phyloP scores from a whole-genome alignment of 2,329 filamentous ascomycete species.

The Cadophora gregata region DNA sequence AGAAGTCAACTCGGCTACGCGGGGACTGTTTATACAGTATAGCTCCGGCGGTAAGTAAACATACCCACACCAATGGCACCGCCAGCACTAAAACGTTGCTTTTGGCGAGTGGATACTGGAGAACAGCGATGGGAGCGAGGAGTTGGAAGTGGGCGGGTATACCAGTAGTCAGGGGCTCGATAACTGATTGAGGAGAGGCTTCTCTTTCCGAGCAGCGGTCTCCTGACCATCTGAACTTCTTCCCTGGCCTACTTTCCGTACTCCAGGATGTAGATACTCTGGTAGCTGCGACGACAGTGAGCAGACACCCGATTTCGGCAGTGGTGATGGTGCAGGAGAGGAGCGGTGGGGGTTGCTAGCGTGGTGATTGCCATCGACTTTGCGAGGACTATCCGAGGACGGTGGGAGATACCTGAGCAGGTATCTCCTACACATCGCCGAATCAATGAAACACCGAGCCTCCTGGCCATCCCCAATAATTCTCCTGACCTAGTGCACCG shows the following conservation, averaged over 20 bases:
- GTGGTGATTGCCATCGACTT: not conserved
- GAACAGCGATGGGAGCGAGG: not conserved
- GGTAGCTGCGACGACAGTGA: not conserved
- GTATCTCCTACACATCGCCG: not conserved
- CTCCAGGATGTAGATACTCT: not conserved
- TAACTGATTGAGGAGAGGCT: too few relatives aligned
- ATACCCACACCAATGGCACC: not conserved
- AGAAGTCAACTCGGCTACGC: not conserved
- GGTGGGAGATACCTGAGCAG: not conserved
- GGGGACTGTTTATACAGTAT: conserved; percentile 1
- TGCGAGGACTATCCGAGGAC: not conserved
- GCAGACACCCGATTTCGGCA: not conserved
- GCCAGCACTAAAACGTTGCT: not conserved
- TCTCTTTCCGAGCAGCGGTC: not conserved
- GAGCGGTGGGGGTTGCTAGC: not conserved
- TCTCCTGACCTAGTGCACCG: not conserved
- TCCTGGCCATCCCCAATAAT: not conserved
- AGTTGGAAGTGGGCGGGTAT: not conserved
- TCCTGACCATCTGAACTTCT: not conserved
- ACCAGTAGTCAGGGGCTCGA: not conserved
- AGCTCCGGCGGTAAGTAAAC: conserved; percentile 6
- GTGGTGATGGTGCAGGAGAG: not conserved
- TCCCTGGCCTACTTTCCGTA: not conserved
- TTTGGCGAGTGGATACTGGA: not conserved
- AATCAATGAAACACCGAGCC: not conserved